These are phyloP conservation scores for Teratosphaeria viscida DNA, from an alignment of 2,329 filamentous ascomycete species.

Conservation along the genomic window DNA sequence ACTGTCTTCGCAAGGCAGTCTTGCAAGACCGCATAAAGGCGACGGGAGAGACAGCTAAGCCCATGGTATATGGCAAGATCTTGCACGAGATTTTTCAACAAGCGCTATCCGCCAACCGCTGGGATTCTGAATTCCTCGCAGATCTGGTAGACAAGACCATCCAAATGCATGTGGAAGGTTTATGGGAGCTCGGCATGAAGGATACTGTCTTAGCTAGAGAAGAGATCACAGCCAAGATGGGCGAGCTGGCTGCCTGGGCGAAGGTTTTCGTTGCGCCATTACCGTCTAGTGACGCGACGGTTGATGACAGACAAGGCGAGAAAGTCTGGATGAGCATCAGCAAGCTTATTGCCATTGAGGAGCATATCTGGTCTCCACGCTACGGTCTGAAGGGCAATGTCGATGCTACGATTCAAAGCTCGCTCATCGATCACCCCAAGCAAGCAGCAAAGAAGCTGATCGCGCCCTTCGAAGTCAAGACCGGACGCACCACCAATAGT, in stretches of 20 bases:
- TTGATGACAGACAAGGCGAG: slow-evolving; percentile 68
- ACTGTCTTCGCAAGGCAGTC: slow-evolving; percentile 80
- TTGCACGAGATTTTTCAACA: slow-evolving; percentile 94
- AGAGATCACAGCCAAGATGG: slow-evolving; percentile 73
- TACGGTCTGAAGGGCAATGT: slow-evolving; percentile 97
- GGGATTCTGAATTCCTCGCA: slow-evolving; percentile 60
- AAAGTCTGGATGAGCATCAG: slow-evolving; percentile 75
- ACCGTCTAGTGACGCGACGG: slow-evolving; percentile 61
- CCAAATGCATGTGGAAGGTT: slow-evolving; percentile 71
- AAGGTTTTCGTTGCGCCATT: slow-evolving; percentile 62
- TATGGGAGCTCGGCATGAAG: slow-evolving; percentile 72
- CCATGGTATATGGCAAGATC: slow-evolving; percentile 85
- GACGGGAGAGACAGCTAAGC: slow-evolving; percentile 65
- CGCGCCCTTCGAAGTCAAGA: slow-evolving; percentile 92
- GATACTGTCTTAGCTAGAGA: slow-evolving; percentile 62
- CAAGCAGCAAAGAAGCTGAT: slow-evolving; percentile 54
- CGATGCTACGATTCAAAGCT: slow-evolving; percentile 87
- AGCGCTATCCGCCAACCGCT: slow-evolving; percentile 70
- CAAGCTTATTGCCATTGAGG: slow-evolving; percentile 91
- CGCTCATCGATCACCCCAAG: slow-evolving; percentile 60
- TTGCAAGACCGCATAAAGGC: slow-evolving; percentile 92
- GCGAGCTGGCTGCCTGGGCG: slow-evolving; percentile 74
- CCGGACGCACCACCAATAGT: slow-evolving; percentile 68
- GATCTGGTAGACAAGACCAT: slow-evolving; percentile 58
- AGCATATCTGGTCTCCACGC: slow-evolving; percentile 96